These are phyloP conservation scores for Venturia carpophila DNA, from an alignment of 2,329 filamentous ascomycete genomes.

Conservation along the genomic window DNA sequence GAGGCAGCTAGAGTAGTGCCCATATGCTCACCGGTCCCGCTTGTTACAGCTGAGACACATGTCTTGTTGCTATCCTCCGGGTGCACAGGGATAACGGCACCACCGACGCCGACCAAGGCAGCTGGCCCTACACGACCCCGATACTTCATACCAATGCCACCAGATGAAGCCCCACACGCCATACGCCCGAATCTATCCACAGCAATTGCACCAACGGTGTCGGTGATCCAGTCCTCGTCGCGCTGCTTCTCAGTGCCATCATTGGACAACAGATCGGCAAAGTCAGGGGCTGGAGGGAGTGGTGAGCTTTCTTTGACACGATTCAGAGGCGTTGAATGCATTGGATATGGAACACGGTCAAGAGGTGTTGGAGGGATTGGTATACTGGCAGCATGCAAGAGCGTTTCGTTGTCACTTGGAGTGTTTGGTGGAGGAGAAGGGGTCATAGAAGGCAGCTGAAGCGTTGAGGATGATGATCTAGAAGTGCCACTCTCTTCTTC, in stretches of 20 bases:
- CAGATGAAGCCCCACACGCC: constrained; percentile 90
- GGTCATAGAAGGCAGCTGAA: constrained; percentile 23
- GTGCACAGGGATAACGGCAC: constrained; percentile 74
- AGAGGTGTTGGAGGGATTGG: constrained; percentile 19
- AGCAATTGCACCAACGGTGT: constrained; percentile 93
- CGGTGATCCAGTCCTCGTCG: constrained; percentile 59
- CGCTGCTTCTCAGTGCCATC: background rate
- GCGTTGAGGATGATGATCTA: constrained; percentile 25
- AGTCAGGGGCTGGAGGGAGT: constrained; percentile 16
- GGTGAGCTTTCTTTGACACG: constrained; percentile 22
- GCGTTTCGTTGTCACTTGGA: background rate
- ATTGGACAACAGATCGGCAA: background rate
- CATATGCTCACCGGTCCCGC: constrained; percentile 97
- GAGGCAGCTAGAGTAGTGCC: constrained; percentile 87
- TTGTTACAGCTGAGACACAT: constrained; percentile 77
- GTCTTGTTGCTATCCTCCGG: constrained; percentile 59
- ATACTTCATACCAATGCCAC: constrained; percentile 98
- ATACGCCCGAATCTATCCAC: constrained; percentile 81
- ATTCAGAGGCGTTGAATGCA: constrained; percentile 20
- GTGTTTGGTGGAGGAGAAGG: constrained; percentile 22
- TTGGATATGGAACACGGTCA: constrained; percentile 18
- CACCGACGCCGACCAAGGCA: constrained; percentile 84
- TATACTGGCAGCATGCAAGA: background rate
- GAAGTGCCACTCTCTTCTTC: constrained; percentile 23
- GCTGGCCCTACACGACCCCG: constrained; percentile 85